These are phyloP conservation scores for Hypoxylon sp. DNA, from an alignment of 2,329 filamentous ascomycete species.

Conservation along the genomic window DNA sequence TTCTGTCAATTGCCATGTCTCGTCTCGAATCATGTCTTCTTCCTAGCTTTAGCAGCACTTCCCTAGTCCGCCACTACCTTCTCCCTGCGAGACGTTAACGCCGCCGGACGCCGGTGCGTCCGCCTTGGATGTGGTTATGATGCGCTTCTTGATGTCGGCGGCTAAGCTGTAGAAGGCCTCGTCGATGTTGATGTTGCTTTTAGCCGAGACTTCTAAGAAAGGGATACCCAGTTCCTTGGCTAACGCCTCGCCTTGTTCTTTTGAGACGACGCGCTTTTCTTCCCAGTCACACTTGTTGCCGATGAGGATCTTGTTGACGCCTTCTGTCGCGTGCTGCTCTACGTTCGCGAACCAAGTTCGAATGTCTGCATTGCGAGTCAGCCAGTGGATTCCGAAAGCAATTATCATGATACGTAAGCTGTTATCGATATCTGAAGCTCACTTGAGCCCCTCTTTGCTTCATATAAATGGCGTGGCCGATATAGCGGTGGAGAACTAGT, in stretches of 20 bases:
- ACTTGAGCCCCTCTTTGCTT: conserved; percentile 20
- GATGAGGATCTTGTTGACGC: conserved; percentile 99
- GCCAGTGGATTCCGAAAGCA: conserved; percentile 23
- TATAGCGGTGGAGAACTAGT: background rate
- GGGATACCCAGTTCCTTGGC: conserved; percentile 97
- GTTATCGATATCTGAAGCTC: conserved; percentile 16
- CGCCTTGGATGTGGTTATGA: conserved; percentile 90
- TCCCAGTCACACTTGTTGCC: conserved; percentile 99
- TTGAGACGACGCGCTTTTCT: conserved; percentile 95
- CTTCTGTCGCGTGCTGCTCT: conserved; percentile 97
- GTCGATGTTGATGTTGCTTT: conserved; percentile 99
- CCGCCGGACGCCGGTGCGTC: conserved; percentile 71
- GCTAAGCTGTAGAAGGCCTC: conserved; percentile 97
- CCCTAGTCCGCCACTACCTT: conserved; percentile 66
- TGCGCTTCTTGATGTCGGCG: conserved; percentile 96
- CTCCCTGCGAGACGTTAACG: conserved; percentile 76
- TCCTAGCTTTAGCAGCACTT: conserved; percentile 78
- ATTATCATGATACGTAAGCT: conserved; percentile 8
- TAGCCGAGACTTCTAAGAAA: conserved; percentile 98
- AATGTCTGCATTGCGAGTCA: conserved; percentile 75
- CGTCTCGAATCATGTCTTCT: conserved; percentile 2
- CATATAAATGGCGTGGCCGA: background rate
- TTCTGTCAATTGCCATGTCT: conserved; percentile 6
- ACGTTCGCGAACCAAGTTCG: conserved; percentile 99
- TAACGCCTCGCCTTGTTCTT: conserved; percentile 90